These are phyloP conservation scores for Hyaloscypha finlandica DNA, from an alignment of 495 filamentous ascomycete species.

Conservation along the genomic window DNA sequence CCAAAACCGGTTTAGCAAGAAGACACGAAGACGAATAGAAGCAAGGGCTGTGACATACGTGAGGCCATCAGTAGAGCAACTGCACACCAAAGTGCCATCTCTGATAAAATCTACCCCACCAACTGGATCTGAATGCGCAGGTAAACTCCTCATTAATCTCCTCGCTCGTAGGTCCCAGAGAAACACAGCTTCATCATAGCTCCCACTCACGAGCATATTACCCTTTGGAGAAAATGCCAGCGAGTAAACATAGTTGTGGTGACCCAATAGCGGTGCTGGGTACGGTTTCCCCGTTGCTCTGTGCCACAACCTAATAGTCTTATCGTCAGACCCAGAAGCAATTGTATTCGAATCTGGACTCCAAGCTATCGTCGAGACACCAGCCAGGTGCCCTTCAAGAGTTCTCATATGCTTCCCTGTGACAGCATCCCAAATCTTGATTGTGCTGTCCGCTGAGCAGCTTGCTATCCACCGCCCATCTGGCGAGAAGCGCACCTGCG, in stretches of 20 bases:
- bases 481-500: conserved; percentile 88
- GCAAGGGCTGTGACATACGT: conserved; percentile 53
- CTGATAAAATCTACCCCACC: conserved; percentile 88
- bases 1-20: background rate
- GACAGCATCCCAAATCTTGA: conserved; percentile 85
- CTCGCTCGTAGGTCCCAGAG: conserved; percentile 92
- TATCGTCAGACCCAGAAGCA: conserved; percentile 93
- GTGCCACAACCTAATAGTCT: conserved; percentile 92
- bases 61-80: conserved; percentile 86
- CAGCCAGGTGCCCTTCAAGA: conserved; percentile 90
- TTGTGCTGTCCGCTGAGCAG: conserved; percentile 81
- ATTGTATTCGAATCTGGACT: conserved; percentile 81
- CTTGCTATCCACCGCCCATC: conserved; percentile 89
- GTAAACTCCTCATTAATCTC: conserved; percentile 81
- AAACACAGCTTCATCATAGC: conserved; percentile 96
- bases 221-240: conserved; percentile 95
- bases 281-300: conserved; percentile 63
- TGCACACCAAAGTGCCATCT: conserved; percentile 89
- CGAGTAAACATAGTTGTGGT: conserved; percentile 94
- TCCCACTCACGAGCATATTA: conserved; percentile 91
- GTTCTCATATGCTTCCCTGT: conserved; percentile 81
- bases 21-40: background rate
- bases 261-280: conserved; percentile 67
- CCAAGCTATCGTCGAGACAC: conserved; percentile 89
- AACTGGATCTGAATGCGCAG: conserved; percentile 93